phyloP scores from a whole-genome alignment of 805 yeast species.

The Ogataea dorogensis region DNA sequence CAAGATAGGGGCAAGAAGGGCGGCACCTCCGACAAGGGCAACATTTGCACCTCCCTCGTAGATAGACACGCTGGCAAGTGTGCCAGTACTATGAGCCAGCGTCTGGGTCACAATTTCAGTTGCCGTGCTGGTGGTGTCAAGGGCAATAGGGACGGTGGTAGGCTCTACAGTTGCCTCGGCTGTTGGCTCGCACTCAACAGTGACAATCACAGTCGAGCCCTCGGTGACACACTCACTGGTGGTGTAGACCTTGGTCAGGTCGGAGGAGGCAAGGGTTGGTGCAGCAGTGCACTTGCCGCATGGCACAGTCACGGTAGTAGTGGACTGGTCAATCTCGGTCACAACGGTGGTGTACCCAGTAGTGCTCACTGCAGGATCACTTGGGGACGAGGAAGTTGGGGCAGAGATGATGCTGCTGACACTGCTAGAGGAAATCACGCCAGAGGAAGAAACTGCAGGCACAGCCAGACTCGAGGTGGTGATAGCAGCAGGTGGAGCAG shows the following conservation, averaged over 20 bases:
- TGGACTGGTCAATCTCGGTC: conserved; percentile 2
- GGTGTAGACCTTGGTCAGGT: conserved; percentile 13
- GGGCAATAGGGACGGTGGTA: too few relatives aligned
- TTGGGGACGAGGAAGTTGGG: too few relatives aligned
- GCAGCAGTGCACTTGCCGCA: conserved; percentile 14
- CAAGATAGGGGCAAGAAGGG: too few relatives aligned
- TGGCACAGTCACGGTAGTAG: conserved; percentile 21
- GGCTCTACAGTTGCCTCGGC: not conserved
- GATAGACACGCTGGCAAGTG: conserved; percentile 4
- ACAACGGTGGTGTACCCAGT: conserved; percentile 5
- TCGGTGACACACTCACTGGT: conserved; percentile 8
- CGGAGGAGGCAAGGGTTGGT: conserved; percentile 7
- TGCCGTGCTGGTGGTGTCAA: too few relatives aligned
- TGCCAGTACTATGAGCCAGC: not conserved
- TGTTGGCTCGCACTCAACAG: conserved; percentile 2
- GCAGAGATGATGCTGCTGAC: too few relatives aligned
- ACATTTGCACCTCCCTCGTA: conserved; percentile 14
- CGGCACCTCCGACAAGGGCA: too few relatives aligned
- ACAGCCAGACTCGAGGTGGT: too few relatives aligned
- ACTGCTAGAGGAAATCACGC: too few relatives aligned
- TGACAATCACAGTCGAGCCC: conserved; percentile 12
- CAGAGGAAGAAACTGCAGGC: too few relatives aligned
- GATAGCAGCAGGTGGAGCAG: too few relatives aligned
- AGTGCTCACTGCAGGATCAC: conserved; percentile 1
- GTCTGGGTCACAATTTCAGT: not conserved